Base-by-base conservation (phyloP, 495 filamentous ascomycete species). In the Immersiella caudata region DNA sequence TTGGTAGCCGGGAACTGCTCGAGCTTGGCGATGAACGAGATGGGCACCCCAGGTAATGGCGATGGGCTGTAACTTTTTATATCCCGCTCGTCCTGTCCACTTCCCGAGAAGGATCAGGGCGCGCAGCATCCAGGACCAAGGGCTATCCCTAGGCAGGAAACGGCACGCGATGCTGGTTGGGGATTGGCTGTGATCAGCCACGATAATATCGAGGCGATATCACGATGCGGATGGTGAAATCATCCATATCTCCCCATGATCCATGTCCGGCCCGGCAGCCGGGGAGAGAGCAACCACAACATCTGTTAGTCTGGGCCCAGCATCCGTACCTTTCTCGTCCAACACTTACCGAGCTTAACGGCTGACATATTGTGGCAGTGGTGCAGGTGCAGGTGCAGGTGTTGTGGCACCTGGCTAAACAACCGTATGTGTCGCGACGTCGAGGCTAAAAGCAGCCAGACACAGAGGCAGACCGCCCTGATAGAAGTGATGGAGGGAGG, bases 151-250 rank as follows among this genome's bases (percentile, higher is more conserved):
- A 6, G 26, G 56, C 21, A 26, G 56, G 21, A 20, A 26, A 33
- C 25, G 24, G 26, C 22, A 59, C 25, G 26, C 56, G 21, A 26
- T 25, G n/a, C 25, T 33, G 25, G 8, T 29, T 12, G 33, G 56
- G 26, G 52, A 55, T 55, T 59, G 24, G 24, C 16, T 6, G 6
- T 26, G 16, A 20, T 22, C 33, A 59, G 56, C 56, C 56, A 59
- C 56, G 26, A 24, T 26, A 55, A 59, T 59, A 59, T 59, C 56
- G 24, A 59, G 56, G 26, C 56, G 56, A 59, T 59, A 59, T 59
- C 56, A 33, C 8, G 16, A 22, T 59, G 56, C 56, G n/a, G 6
- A 55, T 35, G 56, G 26, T 33, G 21, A 59, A 59, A 59, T 59
- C 56, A 59, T 59, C 56, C 56, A 59, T 14, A 59, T 35, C 8